Evolutionary conservation across 345 rosid species (phyloP).

Genomic region (Syzygium oleosum): DNA sequence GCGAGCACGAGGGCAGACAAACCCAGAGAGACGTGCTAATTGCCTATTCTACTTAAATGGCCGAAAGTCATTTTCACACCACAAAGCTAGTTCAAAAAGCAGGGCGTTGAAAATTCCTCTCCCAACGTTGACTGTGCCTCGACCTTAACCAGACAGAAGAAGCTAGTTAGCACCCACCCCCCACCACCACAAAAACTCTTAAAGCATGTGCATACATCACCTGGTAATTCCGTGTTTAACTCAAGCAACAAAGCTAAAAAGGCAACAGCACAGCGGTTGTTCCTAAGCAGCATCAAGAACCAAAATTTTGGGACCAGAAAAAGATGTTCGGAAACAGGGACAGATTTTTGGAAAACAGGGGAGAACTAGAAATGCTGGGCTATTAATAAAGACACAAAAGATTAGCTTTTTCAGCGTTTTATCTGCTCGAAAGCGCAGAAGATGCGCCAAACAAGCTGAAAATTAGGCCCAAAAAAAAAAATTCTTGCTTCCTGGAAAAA

Average conservation of each 20-base stretch:
- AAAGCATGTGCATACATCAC: neutral
- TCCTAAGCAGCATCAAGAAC: neutral
- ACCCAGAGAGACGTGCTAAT: neutral
- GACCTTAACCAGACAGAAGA: neutral
- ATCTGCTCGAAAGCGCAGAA: neutral
- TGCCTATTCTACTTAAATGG: neutral
- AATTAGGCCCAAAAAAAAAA: neutral
- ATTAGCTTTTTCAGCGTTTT: neutral
- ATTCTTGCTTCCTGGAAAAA: neutral
- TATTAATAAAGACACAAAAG: neutral
- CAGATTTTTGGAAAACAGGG: neutral
- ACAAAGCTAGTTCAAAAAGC: neutral
- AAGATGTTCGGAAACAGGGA: neutral
- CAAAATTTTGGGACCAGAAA: neutral
- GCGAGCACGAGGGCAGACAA: neutral
- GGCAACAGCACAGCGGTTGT: neutral
- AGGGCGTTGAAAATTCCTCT: neutral
- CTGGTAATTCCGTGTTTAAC: neutral
- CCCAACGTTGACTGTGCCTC: neutral
- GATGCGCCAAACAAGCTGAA: neutral
- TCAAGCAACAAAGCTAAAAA: neutral
- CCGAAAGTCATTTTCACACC: neutral
- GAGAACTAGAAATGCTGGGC: neutral
- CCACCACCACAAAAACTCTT: neutral
- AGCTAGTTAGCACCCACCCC: neutral